Evolutionary conservation across 805 yeast genomes (phyloP).

Genomic region (Sporopachydermia lactativora): DNA sequence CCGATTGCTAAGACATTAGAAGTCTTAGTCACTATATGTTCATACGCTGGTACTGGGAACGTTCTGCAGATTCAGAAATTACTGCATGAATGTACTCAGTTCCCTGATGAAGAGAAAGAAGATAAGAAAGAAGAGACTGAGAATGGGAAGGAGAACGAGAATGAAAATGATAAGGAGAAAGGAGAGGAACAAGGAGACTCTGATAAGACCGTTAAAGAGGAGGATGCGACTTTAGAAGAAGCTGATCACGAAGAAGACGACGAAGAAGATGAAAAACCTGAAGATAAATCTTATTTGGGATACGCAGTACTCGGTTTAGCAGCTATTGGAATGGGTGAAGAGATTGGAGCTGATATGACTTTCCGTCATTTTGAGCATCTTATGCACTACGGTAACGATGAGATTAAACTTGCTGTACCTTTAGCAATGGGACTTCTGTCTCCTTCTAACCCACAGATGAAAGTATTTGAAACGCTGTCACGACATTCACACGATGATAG

Average conservation of each 20-base stretch:
- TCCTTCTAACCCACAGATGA: conserved; percentile 90
- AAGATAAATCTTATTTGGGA: conserved; percentile 55
- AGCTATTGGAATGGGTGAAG: conserved; percentile 93
- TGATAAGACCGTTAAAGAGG: conserved; percentile 13
- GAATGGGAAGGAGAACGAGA: conserved; percentile 31
- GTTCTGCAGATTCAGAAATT: conserved; percentile 87
- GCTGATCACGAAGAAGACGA: conserved; percentile 17
- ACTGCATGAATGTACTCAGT: conserved; percentile 68
- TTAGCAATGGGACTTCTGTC: conserved; percentile 95
- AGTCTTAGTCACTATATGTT: conserved; percentile 81
- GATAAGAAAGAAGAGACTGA: conserved; percentile 45
- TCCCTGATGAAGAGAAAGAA: conserved; percentile 44
- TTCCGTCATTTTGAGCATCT: conserved; percentile 93
- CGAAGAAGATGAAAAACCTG: conserved; percentile 22
- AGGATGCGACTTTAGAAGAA: conserved; percentile 12
- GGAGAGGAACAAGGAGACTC: conserved; percentile 14
- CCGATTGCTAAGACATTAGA: conserved; percentile 84
- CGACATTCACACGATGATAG: conserved; percentile 95
- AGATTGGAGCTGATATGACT: conserved; percentile 94
- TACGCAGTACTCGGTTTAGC: conserved; percentile 94
- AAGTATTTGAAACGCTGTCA: conserved; percentile 90
- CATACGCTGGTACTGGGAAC: conserved; percentile 96
- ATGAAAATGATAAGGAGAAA: conserved; percentile 19
- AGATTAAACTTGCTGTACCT: conserved; percentile 89
- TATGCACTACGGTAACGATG: conserved; percentile 93